These are phyloP conservation scores for Elongisporangium undulatum DNA, from an alignment of 352 stramenopile species.

Conservation along the genomic window DNA sequence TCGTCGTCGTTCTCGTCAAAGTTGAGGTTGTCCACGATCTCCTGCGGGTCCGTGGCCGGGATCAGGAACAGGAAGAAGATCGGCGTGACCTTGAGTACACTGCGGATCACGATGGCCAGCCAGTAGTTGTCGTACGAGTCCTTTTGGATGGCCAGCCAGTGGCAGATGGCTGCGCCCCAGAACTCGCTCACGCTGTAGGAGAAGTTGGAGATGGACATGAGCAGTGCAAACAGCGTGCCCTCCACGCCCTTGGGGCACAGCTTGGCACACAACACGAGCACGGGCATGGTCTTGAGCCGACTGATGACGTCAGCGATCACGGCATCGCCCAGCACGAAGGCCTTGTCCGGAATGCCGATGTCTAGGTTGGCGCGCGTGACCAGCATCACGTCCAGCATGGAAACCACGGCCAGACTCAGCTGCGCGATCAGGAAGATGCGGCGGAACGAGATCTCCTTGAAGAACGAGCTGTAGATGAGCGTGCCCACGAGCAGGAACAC, in stretches of 20 bases:
- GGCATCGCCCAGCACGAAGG: constrained; percentile 95
- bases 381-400: constrained; percentile 78
- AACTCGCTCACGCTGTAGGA: constrained; percentile 92
- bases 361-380: constrained; percentile 91
- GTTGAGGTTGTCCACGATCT: constrained; percentile 67
- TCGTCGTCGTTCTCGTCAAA: constrained; percentile 27
- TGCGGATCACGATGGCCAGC: constrained; percentile 90
- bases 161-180: constrained; percentile 88
- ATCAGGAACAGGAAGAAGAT: constrained; percentile 89
- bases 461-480: constrained; percentile 81
- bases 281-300: constrained; percentile 89
- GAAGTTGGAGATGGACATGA: constrained; percentile 98
- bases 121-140: constrained; percentile 90
- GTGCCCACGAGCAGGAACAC: constrained; percentile 79
- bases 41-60: constrained; percentile 63
- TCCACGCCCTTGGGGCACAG: constrained; percentile 95
- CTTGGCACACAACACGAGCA: constrained; percentile 92
- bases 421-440: constrained; percentile 91
- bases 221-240: constrained; percentile 94
- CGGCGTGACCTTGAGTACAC: constrained; percentile 88
- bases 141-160: constrained; percentile 86
- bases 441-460: constrained; percentile 91
- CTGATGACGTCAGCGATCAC: constrained; percentile 86
- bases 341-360: constrained; percentile 92
- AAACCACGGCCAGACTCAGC: constrained; percentile 64